Percentiles rank a stretch among this genome's conserved stretches.
These are phyloP conservation scores for Gynochthodes officinalis DNA, from an alignment of 257 asterid species.

Conservation along the genomic window DNA sequence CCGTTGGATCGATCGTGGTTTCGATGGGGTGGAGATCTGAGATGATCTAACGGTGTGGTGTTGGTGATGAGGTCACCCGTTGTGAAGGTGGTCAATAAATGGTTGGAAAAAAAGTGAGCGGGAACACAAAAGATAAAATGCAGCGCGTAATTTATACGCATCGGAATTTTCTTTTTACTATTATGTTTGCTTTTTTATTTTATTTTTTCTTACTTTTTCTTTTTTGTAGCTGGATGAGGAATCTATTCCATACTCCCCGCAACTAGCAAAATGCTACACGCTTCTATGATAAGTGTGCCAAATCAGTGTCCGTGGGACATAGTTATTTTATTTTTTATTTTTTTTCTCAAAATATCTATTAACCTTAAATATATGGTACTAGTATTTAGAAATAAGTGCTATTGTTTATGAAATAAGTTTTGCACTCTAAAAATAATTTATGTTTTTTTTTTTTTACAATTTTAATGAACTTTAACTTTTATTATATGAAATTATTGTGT, in stretches of 20 bases:
- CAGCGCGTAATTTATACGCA: slow-evolving; percentile 11
- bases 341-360: no score
- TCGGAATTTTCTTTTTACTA: background rate
- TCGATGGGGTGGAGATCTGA: background rate
- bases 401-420: no score
- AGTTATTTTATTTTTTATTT: background rate
- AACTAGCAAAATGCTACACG: background rate
- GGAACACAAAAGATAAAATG: slow-evolving; percentile 14
- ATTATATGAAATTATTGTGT: no score
- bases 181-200: background rate
- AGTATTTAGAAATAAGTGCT: no score
- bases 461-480: no score
- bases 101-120: background rate
- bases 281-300: background rate
- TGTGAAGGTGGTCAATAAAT: background rate
- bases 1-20: background rate
- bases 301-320: background rate
- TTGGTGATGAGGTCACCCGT: background rate
- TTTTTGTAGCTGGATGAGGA: background rate
- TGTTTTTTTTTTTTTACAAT: no score
- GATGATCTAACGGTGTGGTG: background rate
- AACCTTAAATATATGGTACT: no score
- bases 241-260: slow-evolving; percentile 15
- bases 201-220: background rate
- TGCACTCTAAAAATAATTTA: no score